Evolutionary conservation across 1,284 basidiomycete species (phyloP), one percentile per base, ranked within the genome.

Genomic region (Coniferiporia weirii): DNA sequence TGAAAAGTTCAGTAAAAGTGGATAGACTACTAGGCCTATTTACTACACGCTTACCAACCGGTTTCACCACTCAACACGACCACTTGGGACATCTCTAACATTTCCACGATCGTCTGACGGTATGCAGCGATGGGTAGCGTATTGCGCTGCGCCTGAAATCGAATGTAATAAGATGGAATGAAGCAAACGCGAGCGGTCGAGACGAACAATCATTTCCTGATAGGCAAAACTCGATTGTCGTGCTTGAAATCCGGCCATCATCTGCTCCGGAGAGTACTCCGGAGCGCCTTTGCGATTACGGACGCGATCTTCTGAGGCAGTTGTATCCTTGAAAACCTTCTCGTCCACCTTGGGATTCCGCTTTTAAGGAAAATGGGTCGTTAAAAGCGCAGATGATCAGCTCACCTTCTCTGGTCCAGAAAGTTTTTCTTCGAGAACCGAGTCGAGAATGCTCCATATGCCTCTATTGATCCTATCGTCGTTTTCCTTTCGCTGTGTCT

Each of bases 1-100:
- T 51, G 34, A 54, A 15, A 49, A 56, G 59, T 57, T 40, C 44
- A 17, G 47, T 36, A 57, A 59, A 61, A 32, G 12, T 17, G 27
- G 27, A 27, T 5, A 27, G 45, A 13, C 17, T 52, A 15, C 12
- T 1, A 9, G 46, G 34, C 7, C 49, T 27, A 54, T 35, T 43
- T 27, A 5, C 27, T 27, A 27, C 43, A 43, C 48, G 66, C 74
- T 67, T 66, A 91, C 91, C 94, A 99, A 66, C 97, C 97, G 4
- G 97, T 99, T 75, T 99, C 97, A 48, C 97, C 97, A 67, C 94
- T 96, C 0, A 99, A 78, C 0, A 99, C 95, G 44, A 98, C 78
- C 15, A 98, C 83, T 68, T 97, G 95, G 4, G 87, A 86, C n/a
- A 77, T 72, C 51, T 91, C 86, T 49, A 99, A 74, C 0, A 82